A percentile compares a stretch with the other conserved stretches of the same genome.
Evolutionary conservation across 768 basidiomycete genomes (phyloP).

Genomic region (Hericium rajendrae): DNA sequence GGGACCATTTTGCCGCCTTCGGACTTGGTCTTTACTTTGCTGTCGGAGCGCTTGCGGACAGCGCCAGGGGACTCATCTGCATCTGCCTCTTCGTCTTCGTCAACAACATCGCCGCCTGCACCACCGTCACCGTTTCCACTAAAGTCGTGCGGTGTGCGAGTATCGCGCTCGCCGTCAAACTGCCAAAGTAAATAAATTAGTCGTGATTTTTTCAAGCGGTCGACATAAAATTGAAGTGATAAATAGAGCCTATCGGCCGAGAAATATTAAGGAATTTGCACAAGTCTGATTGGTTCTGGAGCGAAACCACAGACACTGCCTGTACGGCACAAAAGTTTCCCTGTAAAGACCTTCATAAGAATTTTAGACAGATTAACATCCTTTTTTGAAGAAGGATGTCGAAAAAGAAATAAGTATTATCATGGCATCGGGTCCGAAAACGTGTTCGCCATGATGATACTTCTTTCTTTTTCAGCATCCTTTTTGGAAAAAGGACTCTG

Average conservation of each 20-base stretch:
- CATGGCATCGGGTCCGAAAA: no score
- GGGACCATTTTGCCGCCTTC: constrained; percentile 7
- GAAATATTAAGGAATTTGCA: no score
- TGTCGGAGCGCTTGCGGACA: neutral
- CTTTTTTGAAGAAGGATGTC: no score
- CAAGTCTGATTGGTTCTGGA: no score
- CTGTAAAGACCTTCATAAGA: no score
- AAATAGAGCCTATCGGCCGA: neutral
- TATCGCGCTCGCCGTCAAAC: constrained; percentile 46
- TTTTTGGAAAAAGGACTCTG: no score
- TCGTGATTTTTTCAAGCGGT: neutral
- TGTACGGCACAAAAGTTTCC: no score
- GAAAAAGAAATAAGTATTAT: no score
- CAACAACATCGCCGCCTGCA: constrained; percentile 28
- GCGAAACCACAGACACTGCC: no score
- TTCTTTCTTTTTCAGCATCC: no score
- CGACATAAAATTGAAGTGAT: neutral
- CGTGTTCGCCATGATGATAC: no score
- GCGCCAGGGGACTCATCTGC: neutral
- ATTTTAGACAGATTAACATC: no score
- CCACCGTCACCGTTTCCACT: constrained; percentile 22
- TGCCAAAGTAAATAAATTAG: constrained; percentile 10
- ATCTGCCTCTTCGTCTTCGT: constrained; percentile 20
- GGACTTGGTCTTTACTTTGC: constrained; percentile 10
- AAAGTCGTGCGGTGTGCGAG: constrained; percentile 41